Evolutionary conservation across 257 asterid genomes (phyloP).

Genomic region (Solanum dulcamara): DNA sequence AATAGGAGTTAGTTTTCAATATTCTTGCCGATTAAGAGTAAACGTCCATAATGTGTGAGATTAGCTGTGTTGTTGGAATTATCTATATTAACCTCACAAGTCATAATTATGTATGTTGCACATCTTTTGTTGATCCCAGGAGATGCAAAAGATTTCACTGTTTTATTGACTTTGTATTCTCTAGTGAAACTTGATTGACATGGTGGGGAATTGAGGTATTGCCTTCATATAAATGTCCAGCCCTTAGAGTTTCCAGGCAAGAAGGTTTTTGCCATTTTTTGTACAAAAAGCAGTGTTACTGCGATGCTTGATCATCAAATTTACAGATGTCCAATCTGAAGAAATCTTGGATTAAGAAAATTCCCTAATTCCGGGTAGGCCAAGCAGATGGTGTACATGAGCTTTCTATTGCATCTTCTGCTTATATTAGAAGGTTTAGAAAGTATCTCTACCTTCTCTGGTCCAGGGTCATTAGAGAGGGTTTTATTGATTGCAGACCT

Average conservation of each 20-base stretch:
- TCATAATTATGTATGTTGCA: neutral
- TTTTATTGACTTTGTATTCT: neutral
- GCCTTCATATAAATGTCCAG: neutral
- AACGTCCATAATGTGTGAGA: neutral
- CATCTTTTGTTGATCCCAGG: neutral
- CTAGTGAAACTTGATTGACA: neutral
- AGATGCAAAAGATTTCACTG: neutral
- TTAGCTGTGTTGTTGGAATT: too few relatives aligned
- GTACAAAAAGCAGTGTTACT: neutral
- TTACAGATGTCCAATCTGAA: neutral
- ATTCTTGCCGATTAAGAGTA: neutral
- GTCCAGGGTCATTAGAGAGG: neutral
- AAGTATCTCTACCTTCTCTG: neutral
- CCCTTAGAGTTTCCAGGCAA: neutral
- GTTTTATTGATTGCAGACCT: neutral
- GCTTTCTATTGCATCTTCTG: neutral
- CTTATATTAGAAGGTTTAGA: neutral
- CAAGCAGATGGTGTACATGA: neutral
- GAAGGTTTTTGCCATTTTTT: neutral
- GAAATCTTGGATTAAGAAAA: neutral
- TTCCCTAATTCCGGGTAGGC: neutral
- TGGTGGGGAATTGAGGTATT: neutral
- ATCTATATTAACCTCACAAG: neutral
- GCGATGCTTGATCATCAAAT: neutral
- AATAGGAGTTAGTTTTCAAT: neutral